phyloP scores from a whole-genome alignment of 2,329 filamentous ascomycete genomes.

The Thermoascus crustaceus region DNA sequence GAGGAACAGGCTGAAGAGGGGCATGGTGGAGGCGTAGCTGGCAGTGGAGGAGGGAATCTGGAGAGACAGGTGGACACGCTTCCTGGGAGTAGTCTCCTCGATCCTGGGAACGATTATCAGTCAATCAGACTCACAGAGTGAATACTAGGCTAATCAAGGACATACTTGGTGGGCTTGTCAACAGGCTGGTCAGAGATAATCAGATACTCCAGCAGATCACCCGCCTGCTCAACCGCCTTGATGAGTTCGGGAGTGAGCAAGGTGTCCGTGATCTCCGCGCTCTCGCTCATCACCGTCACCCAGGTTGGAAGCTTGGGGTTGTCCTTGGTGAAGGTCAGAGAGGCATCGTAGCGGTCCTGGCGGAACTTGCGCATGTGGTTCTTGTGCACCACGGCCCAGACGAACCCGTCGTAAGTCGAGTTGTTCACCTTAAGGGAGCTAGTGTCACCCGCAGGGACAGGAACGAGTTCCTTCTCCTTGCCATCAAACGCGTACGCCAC shows the following conservation, averaged over 20 bases:
- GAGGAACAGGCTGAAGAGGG: conserved; percentile 73
- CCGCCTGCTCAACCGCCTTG: conserved; percentile 67
- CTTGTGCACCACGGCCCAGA: conserved; percentile 95
- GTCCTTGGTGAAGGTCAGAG: conserved; percentile 88
- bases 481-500: conserved; percentile 85
- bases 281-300: conserved; percentile 94
- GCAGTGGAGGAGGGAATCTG: conserved; percentile 56
- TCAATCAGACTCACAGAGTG: neutral
- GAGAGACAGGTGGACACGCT: conserved; percentile 72
- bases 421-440: conserved; percentile 44
- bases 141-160: neutral
- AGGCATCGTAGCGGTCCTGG: conserved; percentile 89
- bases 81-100: conserved; percentile 74
- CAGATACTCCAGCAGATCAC: conserved; percentile 75
- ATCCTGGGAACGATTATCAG: conserved; percentile 45
- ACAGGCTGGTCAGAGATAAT: conserved; percentile 83
- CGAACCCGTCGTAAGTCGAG: conserved; percentile 75
- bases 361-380: conserved; percentile 81
- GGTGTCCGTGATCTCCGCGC: conserved; percentile 81
- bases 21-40: conserved; percentile 58
- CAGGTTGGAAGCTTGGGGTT: conserved; percentile 80
- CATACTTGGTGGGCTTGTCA: conserved; percentile 74
- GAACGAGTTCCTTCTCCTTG: conserved; percentile 72
- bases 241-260: conserved; percentile 83
- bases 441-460: conserved; percentile 55